phyloP scores from a whole-genome alignment of 2,329 filamentous ascomycete genomes.

The Rhynchosporium graminicola region DNA sequence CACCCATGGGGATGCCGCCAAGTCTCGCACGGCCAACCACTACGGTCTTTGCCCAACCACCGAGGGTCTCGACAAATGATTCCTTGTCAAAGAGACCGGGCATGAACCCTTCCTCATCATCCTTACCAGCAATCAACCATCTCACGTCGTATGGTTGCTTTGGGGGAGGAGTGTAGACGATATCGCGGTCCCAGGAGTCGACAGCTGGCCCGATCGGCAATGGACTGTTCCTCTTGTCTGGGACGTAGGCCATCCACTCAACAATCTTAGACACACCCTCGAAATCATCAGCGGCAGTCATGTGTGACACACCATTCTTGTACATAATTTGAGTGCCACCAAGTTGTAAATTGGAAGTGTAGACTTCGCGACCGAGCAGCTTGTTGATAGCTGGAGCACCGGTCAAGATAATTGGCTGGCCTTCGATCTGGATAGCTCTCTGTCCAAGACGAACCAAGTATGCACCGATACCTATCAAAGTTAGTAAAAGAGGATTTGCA shows the following conservation, averaged over 20 bases:
- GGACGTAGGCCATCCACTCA: constrained; percentile 96
- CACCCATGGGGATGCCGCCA: constrained; percentile 96
- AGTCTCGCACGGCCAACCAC: constrained; percentile 95
- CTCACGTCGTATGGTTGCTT: constrained; percentile 88
- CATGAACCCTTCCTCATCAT: constrained; percentile 78
- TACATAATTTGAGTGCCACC: constrained; percentile 99
- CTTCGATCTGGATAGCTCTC: constrained; percentile 97
- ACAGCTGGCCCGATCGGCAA: constrained; percentile 86
- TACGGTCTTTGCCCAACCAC: constrained; percentile 95
- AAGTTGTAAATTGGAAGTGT: constrained; percentile 98
- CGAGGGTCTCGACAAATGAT: constrained; percentile 95
- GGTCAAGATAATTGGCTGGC: constrained; percentile 97
- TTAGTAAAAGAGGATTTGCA: constrained; percentile 37
- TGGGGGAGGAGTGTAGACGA: constrained; percentile 76
- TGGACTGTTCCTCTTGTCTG: constrained; percentile 89
- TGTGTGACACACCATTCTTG: constrained; percentile 98
- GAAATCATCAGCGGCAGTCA: constrained; percentile 97
- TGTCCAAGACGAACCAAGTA: constrained; percentile 98
- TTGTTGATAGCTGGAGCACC: constrained; percentile 98
- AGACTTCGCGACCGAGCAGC: constrained; percentile 94
- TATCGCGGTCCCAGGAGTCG: constrained; percentile 91
- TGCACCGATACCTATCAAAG: constrained; percentile 76
- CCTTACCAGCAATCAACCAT: constrained; percentile 87
- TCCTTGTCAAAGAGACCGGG: constrained; percentile 93
- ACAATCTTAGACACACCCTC: constrained; percentile 97